Evolutionary conservation across 306 rosid genomes (phyloP).

Genomic region (Sindora glabra): DNA sequence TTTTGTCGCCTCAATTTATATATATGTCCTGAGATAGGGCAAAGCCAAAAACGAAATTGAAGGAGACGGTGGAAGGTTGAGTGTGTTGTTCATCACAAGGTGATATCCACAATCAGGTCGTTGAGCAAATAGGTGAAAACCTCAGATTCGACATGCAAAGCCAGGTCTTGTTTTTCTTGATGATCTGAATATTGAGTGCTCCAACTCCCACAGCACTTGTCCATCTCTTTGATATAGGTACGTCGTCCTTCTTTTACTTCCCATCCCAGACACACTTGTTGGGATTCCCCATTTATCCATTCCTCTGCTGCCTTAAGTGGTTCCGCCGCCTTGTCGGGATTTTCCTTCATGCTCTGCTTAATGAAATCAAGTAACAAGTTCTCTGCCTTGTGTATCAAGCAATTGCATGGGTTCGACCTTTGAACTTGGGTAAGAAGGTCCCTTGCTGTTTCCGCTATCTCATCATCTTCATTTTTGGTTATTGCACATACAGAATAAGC

Average conservation of each 20-base stretch:
- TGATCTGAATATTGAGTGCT: constrained; percentile 14
- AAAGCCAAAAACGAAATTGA: no score
- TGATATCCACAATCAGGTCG: constrained; percentile 42
- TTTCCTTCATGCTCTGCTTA: constrained; percentile 26
- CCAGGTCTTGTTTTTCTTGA: constrained; percentile 27
- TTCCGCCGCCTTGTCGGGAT: background rate
- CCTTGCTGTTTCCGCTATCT: constrained; percentile 13
- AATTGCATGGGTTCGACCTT: background rate
- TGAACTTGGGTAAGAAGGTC: constrained; percentile 24
- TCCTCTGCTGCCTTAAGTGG: constrained; percentile 33
- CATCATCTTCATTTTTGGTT: no score
- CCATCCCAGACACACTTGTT: constrained; percentile 44
- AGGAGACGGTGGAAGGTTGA: background rate
- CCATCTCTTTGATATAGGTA: constrained; percentile 47
- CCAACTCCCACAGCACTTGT: constrained; percentile 40
- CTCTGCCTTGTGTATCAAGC: constrained; percentile 21
- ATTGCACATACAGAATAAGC: background rate
- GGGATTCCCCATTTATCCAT: constrained; percentile 42
- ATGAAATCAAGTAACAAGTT: constrained; percentile 51
- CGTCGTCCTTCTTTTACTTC: constrained; percentile 35
- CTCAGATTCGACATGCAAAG: constrained; percentile 32
- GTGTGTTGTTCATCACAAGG: background rate
- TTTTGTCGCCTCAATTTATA: no score
- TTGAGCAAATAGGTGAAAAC: constrained; percentile 37
- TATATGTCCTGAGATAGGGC: no score